phyloP scores from a whole-genome alignment of 2,329 filamentous ascomycete genomes.

The Ramularia collo-cygni region DNA sequence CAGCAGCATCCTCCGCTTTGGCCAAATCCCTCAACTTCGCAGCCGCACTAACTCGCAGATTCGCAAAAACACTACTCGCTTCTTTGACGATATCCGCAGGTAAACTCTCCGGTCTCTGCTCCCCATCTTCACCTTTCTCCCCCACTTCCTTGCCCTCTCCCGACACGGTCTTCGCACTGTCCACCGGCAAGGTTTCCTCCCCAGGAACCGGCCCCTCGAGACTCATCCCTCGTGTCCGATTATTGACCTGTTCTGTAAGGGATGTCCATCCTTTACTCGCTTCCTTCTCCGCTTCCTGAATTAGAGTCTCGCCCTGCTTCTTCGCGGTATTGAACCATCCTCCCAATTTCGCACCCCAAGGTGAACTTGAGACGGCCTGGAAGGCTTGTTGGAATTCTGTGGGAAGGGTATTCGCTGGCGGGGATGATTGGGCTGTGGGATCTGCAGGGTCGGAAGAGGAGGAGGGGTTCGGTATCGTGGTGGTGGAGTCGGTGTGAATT shows the following conservation, averaged over 20 bases:
- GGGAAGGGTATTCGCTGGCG: too few relatives aligned
- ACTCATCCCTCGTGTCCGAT: slow-evolving; percentile 24
- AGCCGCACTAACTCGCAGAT: slow-evolving; percentile 45
- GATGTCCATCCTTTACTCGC: slow-evolving; percentile 73
- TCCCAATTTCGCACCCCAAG: slow-evolving; percentile 83
- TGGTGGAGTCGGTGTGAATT: slow-evolving; percentile 34
- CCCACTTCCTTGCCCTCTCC: slow-evolving; percentile 2
- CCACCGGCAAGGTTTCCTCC: slow-evolving; percentile 23
- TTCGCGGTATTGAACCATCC: slow-evolving; percentile 87
- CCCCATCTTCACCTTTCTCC: slow-evolving; percentile 10
- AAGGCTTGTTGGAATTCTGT: slow-evolving; percentile 91
- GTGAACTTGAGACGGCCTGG: slow-evolving; percentile 82
- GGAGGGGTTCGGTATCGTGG: slow-evolving; percentile 58
- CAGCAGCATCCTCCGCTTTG: slow-evolving; percentile 87
- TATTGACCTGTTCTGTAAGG: slow-evolving; percentile 42
- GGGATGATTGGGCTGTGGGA: slow-evolving; percentile 39
- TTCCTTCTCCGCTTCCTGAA: slow-evolving; percentile 75
- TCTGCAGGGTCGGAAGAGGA: slow-evolving; percentile 24
- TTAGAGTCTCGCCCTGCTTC: slow-evolving; percentile 83
- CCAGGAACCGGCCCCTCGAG: slow-evolving; percentile 22
- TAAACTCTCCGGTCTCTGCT: slow-evolving; percentile 37
- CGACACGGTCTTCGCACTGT: slow-evolving; percentile 1
- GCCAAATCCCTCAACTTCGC: slow-evolving; percentile 76
- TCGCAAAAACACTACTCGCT: slow-evolving; percentile 62
- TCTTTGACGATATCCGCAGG: slow-evolving; percentile 48